Conservation (phyloP, 2,329 filamentous ascomycete genomes). For the Fusarium floridanum region DNA sequence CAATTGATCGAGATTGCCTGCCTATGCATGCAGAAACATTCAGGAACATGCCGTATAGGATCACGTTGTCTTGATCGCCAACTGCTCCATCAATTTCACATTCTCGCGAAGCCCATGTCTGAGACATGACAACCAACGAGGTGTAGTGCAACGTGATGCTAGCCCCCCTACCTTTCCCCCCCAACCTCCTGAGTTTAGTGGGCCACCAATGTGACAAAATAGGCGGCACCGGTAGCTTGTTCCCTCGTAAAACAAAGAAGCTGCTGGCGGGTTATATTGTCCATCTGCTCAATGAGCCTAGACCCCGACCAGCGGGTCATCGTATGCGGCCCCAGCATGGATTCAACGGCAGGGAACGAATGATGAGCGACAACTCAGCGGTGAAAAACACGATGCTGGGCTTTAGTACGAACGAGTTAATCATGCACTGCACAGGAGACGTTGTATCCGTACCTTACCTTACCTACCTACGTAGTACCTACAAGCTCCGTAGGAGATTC, state of each 20-base stretch:
- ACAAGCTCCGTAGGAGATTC: background rate
- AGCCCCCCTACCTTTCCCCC: conserved; percentile 14
- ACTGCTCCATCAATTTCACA: background rate
- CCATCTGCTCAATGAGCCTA: background rate
- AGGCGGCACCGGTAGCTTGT: background rate
- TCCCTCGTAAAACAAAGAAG: too few species aligned
- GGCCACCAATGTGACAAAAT: conserved; percentile 11
- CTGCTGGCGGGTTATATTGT: conserved; percentile 27
- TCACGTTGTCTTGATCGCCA: conserved; percentile 7
- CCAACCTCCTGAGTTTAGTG: conserved; percentile 41
- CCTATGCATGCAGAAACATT: background rate
- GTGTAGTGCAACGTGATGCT: conserved; percentile 12
- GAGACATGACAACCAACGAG: conserved; percentile 11
- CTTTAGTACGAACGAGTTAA: conserved; percentile 6
- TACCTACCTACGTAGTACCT: background rate
- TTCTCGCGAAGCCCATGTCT: conserved; percentile 2
- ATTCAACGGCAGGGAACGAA: conserved; percentile 13
- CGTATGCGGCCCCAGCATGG: conserved; percentile 24
- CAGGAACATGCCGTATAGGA: background rate
- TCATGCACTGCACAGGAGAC: conserved; percentile 5
- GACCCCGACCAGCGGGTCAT: conserved; percentile 16
- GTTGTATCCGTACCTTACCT: background rate
- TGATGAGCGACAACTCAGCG: conserved; percentile 12
- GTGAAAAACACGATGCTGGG: conserved; percentile 7
- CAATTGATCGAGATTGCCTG: conserved; percentile 1